These are phyloP conservation scores for Lophiostoma macrostomum DNA, from an alignment of 495 filamentous ascomycete species.

Conservation along the genomic window DNA sequence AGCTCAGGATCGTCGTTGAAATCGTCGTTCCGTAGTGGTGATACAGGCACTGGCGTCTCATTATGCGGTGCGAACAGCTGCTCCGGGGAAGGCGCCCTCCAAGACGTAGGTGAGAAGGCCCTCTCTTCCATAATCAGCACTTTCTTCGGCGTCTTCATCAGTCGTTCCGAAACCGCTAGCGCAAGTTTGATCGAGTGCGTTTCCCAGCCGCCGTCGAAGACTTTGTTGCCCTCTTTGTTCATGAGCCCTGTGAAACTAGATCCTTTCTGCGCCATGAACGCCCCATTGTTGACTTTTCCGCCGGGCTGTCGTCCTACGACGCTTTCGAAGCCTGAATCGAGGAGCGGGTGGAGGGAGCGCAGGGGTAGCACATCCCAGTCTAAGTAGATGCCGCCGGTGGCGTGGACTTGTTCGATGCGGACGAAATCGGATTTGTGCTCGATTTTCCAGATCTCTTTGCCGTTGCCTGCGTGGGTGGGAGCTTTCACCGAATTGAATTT, in stretches of 20 bases:
- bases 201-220: slow-evolving; percentile 16
- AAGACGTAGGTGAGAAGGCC: slow-evolving; percentile 13
- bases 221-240: not conserved
- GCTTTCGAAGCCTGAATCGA: not conserved
- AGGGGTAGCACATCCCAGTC: slow-evolving; percentile 15
- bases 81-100: not conserved
- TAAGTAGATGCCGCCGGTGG: slow-evolving; percentile 12
- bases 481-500: not conserved
- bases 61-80: slow-evolving; percentile 6
- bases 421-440: slow-evolving; percentile 21
- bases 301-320: slow-evolving; percentile 13
- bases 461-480: not conserved
- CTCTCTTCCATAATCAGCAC: slow-evolving; percentile 7
- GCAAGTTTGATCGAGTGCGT: not conserved
- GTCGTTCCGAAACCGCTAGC: slow-evolving; percentile 8
- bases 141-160: slow-evolving; percentile 6
- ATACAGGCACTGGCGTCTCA: not conserved
- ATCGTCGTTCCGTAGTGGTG: not conserved
- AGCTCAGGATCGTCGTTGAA: not conserved
- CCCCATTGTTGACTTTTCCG: slow-evolving; percentile 11
- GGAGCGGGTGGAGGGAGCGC: not conserved
- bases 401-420: slow-evolving; percentile 1
- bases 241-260: not conserved
- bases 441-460: not conserved
- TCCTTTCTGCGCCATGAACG: not conserved